Evolutionary conservation across 306 rosid species (phyloP).

Genomic region (Styphnolobium japonicum): DNA sequence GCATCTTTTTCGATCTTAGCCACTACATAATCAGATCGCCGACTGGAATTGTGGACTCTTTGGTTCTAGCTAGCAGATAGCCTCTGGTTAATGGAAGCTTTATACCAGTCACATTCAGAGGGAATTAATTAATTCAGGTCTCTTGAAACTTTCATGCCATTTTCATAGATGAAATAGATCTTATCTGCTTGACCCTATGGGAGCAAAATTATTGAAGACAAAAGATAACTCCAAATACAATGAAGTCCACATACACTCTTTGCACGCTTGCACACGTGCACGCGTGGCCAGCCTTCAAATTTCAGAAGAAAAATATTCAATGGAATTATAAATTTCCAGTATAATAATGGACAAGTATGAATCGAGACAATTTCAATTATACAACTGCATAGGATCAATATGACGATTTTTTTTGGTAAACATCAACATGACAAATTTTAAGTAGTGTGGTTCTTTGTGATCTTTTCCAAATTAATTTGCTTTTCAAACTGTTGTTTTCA

Average conservation of each 20-base stretch:
- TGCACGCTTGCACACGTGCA: constrained; percentile 1
- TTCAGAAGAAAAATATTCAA: background rate
- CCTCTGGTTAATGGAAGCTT: background rate
- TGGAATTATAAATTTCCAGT: background rate
- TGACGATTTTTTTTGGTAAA: background rate
- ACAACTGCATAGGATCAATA: background rate
- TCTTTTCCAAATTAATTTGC: background rate
- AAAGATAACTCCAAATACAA: background rate
- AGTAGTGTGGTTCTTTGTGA: background rate
- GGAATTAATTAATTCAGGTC: constrained; percentile 24
- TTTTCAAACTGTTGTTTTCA: constrained; percentile 14
- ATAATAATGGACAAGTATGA: constrained; percentile 10
- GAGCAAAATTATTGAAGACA: background rate
- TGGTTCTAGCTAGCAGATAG: background rate
- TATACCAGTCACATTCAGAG: constrained; percentile 15
- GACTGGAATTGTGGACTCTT: constrained; percentile 23
- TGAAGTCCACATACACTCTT: background rate
- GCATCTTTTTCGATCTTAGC: constrained; percentile 7
- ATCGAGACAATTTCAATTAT: background rate
- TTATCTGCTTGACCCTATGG: constrained; percentile 6
- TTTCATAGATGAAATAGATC: constrained; percentile 19
- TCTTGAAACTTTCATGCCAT: constrained; percentile 20
- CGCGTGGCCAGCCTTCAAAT: background rate
- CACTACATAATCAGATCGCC: background rate
- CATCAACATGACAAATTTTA: background rate